Conservation (phyloP, 2,329 filamentous ascomycete genomes). For the Clarireedia sp. region DNA sequence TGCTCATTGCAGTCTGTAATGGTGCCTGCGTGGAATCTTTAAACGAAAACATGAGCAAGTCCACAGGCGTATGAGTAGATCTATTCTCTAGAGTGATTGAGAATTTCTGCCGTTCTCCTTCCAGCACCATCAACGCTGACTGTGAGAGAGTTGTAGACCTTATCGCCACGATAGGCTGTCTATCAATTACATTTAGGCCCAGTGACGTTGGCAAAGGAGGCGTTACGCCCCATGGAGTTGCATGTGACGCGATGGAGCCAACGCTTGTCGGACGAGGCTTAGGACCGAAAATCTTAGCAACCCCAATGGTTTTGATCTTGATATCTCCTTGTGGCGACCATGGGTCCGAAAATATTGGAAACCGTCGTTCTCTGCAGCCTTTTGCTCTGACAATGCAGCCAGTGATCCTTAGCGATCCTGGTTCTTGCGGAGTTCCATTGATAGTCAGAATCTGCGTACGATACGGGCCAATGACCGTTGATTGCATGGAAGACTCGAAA, state of each 20-base stretch:
- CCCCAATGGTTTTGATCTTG: slow-evolving; percentile 71
- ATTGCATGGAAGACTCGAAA: slow-evolving; percentile 59
- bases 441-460: slow-evolving; percentile 73
- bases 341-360: slow-evolving; percentile 71
- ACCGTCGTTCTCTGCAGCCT: slow-evolving; percentile 73
- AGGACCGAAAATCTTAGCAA: slow-evolving; percentile 38
- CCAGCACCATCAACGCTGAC: slow-evolving; percentile 82
- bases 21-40: slow-evolving; percentile 78
- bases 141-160: slow-evolving; percentile 73
- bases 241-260: slow-evolving; percentile 30
- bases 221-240: slow-evolving; percentile 16
- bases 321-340: slow-evolving; percentile 64
- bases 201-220: slow-evolving; percentile 39
- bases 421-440: slow-evolving; percentile 54
- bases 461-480: slow-evolving; percentile 68
- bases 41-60: slow-evolving; percentile 82
- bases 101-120: slow-evolving; percentile 76
- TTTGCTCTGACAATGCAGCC: slow-evolving; percentile 74
- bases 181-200: slow-evolving; percentile 65
- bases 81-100: slow-evolving; percentile 73
- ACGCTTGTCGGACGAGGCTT: slow-evolving; percentile 27
- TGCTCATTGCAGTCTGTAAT: slow-evolving; percentile 65
- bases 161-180: slow-evolving; percentile 70
- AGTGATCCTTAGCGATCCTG: slow-evolving; percentile 64
- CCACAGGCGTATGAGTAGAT: slow-evolving; percentile 61